Base-by-base conservation (phyloP, 2,329 filamentous ascomycete genomes). In the Pezicula rhizophila region DNA sequence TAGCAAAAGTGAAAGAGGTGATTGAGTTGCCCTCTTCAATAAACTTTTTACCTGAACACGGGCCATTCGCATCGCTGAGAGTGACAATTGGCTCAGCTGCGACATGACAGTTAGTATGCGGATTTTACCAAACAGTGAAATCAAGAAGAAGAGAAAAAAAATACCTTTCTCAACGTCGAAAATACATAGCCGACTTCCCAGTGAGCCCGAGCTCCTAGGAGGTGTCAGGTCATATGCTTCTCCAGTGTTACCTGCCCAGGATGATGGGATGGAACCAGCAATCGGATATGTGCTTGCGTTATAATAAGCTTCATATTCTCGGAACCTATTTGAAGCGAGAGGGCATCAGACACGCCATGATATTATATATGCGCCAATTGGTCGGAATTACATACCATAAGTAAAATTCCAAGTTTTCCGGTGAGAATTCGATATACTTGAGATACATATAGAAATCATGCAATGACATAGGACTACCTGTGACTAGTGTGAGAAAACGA, bases 361-460 rank as follows among this genome's bases (percentile, higher is more conserved):
- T 14, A 18, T 18, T 14, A 18, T 18, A 18, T 18, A 38, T 45
- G 43, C 33, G 40, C 23, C 8, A 31, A 17, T 17, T 26, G 10
- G 14, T 3, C 34, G 17, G 12, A 15, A 23, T 6, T 5, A 54
- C 65, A 23, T 59, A 75, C 72, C 72, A 75, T 35, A 75, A 64
- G 53, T 72, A 75, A 50, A 75, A 75, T 58, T 75, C 72, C 8
- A 75, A 66, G 53, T 75, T 75, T 60, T 75, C 72, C 0, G 70
- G 63, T 2, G 71, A 74, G 59, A 66, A 70, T 57, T 75, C 72
- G 42, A 75, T 73, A 54, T 75, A 68, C 58, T 73, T 74, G 43
- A 75, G 62, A 50, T 74, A 75, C 70, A 75, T 73, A 60, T 73
- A 74, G 45, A 75, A 75, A 60, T 75, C 72, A 50, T 74, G 73